Evolutionary conservation across 768 basidiomycete species (phyloP), one percentile per base, ranked within the genome.

Genomic region (Filobasidium floriforme): DNA sequence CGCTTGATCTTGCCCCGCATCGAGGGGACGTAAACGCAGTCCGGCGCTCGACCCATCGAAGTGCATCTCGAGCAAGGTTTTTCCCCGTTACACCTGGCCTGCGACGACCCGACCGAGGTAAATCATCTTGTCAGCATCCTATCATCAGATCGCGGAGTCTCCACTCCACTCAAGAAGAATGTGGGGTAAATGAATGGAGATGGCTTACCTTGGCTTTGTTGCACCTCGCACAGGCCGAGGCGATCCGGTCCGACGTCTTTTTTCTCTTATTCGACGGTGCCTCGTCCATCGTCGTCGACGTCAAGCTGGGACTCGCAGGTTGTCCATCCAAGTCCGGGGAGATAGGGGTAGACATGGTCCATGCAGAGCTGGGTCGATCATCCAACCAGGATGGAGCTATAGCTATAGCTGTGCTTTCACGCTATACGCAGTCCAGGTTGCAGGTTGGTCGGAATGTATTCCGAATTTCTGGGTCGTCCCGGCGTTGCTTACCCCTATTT

Each of bases 61-160:
- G 61, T 19, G 59, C 73, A 74, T n/a, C 73, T 65, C 14, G 62
- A 41, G 65, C 73, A 74, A 15, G 73, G 73, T 19, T 66, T 44
- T 1, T 29, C 52, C 1, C 73, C 73, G 49, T 70, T 68, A 43
- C 72, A 73, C 28, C 67, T 60, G 1, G 72, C 55, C 60, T 73
- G 70, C 46, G 14, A 22, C 40, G 40, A 41, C n/a, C 60, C 7
- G 28, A 2, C 40, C 60, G 11, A 41, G 28, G 43, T 44, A 10
- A 19, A 44, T 44, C 43, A 44, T n/a, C n/a, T n/a, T n/a, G n/a
- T 10, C 43, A 44, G 19, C 43, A 44, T 44, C 10, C 43, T 44
- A 10, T 44, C 43, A 10, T 19, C 43, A 44, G 43, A 44, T 44
- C 43, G 22, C 46, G 12, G 46, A 49, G 22, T 49, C 3, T 14